These are phyloP conservation scores for Przewalskia tangutica DNA, from an alignment of 257 asterid species.

Conservation along the genomic window DNA sequence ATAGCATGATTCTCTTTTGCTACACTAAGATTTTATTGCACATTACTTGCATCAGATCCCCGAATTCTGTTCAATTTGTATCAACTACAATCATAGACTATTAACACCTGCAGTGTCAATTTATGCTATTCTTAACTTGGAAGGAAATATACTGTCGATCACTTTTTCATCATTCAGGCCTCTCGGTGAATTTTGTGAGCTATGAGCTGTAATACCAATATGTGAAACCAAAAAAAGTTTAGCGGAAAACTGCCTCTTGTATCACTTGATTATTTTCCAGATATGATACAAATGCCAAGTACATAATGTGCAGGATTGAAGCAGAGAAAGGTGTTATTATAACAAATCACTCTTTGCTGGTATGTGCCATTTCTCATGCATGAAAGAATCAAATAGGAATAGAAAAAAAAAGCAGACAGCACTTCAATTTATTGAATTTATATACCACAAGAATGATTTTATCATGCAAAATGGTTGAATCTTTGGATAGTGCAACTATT, in stretches of 20 bases:
- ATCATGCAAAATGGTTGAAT: background rate
- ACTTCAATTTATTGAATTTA: background rate
- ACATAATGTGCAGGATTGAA: constrained; percentile 68
- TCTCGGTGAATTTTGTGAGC: background rate
- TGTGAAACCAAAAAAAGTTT: background rate
- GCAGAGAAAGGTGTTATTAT: constrained; percentile 91
- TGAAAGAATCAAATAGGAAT: constrained; percentile 1
- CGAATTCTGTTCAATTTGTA: background rate
- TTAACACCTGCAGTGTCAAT: background rate
- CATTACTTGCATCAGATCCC: background rate
- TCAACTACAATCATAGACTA: background rate
- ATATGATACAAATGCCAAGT: constrained; percentile 2
- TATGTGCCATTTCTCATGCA: constrained; percentile 29
- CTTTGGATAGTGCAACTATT: background rate
- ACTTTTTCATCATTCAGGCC: background rate
- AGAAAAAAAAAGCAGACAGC: background rate
- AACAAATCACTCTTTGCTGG: constrained; percentile 80
- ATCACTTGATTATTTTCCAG: background rate
- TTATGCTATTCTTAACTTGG: background rate
- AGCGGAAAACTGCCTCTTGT: background rate
- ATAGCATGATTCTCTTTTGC: background rate
- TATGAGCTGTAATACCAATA: background rate
- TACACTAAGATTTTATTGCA: background rate
- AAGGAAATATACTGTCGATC: background rate
- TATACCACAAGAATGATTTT: background rate